Evolutionary conservation across 2,329 filamentous ascomycete species (phyloP), one percentile per base, ranked within the genome.

Genomic region (Stachybotrys elegans): DNA sequence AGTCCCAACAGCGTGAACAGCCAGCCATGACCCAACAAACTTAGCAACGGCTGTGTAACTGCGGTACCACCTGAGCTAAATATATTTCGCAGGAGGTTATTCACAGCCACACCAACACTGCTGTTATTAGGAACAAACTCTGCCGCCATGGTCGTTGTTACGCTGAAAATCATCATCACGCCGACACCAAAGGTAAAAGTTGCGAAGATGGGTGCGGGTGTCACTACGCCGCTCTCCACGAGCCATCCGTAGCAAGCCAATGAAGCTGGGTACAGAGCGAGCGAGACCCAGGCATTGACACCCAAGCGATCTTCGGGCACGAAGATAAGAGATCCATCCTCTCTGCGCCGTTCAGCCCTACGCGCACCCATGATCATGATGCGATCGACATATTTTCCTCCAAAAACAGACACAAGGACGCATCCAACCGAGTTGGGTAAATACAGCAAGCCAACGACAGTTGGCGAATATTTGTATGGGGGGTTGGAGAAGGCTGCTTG

Each of bases 41-140:
- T 58, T 43, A 92, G 84, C 44, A 88, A 72, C 1, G 88, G 87
- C 48, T 83, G 76, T 0, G 84, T 79, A 16, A 90, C 77, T 23
- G 91, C 62, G 35, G 77, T 76, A 8, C 85, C 87, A 1, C 88
- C 73, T 48, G 84, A 90, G 40, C 78, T 82, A 54, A 90, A 83
- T 31, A 90, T 87, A 54, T 92, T 93, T 39, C 88, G 72, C 42
- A 88, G 72, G 55, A 92, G 88, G 59, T 92, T 92, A 63, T 92
- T 91, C 34, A 91, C 71, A 0, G 88, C 88, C 4, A 92, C 85
- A 1, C 86, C 87, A 11, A 78, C 78, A 4, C 81, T 86, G 40
- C 83, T 84, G 49, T 76, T 74, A 32, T 79, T 75, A 12, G 86
- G 86, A 73, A 92, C 84, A 57, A 92, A 90, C 58, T 93, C 88